phyloP scores from a whole-genome alignment of 495 filamentous ascomycete genomes.

The Aspergillus olivimuriae region DNA sequence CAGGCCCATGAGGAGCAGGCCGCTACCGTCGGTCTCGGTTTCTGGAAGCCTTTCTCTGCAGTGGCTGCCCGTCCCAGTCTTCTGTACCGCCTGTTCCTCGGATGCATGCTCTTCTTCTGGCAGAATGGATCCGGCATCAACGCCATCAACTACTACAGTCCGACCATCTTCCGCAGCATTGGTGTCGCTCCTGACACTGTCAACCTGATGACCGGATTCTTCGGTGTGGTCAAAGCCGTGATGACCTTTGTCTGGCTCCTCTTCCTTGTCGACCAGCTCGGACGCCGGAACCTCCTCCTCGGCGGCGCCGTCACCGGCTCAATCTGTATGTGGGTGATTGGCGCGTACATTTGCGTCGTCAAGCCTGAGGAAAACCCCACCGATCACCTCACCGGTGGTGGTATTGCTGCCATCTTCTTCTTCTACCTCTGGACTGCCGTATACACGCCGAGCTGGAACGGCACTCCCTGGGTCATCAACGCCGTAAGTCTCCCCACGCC shows the following conservation, averaged over 20 bases:
- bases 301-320: conserved; percentile 63
- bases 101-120: conserved; percentile 60
- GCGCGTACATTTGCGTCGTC: conserved; percentile 56
- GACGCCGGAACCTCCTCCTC: conserved; percentile 61
- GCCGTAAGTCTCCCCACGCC: conserved; percentile 22
- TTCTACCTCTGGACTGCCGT: conserved; percentile 74
- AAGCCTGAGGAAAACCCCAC: conserved; percentile 39
- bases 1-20: conserved; percentile 50
- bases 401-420: conserved; percentile 66
- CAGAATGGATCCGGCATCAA: conserved; percentile 64
- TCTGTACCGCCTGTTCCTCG: conserved; percentile 59
- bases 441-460: conserved; percentile 70
- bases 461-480: conserved; percentile 59
- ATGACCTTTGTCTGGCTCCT: conserved; percentile 58
- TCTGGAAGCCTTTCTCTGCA: conserved; percentile 62
- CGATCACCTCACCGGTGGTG: conserved; percentile 41
- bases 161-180: conserved; percentile 53
- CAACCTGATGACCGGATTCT: conserved; percentile 44
- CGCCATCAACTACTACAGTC: conserved; percentile 61
- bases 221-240: conserved; percentile 46
- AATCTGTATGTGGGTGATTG: conserved; percentile 69
- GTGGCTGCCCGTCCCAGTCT: conserved; percentile 39
- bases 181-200: conserved; percentile 39
- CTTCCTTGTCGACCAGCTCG: conserved; percentile 65
- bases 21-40: conserved; percentile 50